Evolutionary conservation across 1,284 basidiomycete genomes (phyloP).

Genomic region (Cutaneotrichosporon curvatum): DNA sequence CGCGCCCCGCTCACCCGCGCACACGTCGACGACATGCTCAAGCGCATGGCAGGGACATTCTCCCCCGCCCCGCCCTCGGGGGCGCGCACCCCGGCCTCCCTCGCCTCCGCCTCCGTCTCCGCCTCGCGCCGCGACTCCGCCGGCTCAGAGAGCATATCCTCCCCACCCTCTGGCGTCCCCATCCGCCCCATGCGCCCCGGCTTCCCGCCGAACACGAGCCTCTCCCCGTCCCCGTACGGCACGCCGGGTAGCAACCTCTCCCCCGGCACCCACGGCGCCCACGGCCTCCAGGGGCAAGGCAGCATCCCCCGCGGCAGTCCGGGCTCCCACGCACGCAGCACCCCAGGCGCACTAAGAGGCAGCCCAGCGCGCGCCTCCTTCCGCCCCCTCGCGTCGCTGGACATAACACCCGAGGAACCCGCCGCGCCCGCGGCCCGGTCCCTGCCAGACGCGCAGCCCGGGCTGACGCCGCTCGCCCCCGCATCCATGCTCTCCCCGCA

Average conservation of each 20-base stretch:
- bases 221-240: no score
- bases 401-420: constrained; percentile 3
- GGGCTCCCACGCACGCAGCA: neutral
- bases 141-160: no score
- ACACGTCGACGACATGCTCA: constrained; percentile 40
- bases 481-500: constrained; percentile 24
- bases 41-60: constrained; percentile 36
- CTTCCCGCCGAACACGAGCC: no score
- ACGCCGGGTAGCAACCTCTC: no score
- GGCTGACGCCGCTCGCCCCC: neutral
- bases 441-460: neutral
- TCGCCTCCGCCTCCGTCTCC: no score
- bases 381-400: neutral
- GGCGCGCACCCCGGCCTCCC: no score
- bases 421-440: neutral
- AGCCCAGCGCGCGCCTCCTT: neutral
- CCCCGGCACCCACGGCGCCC: no score
- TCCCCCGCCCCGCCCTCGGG: no score
- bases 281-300: neutral
- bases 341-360: neutral
- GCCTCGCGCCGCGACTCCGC: no score
- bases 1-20: constrained; percentile 37
- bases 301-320: neutral
- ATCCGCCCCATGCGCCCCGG: no score
- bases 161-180: no score